phyloP scores from a whole-genome alignment of 495 filamentous ascomycete genomes.

The Tuber microsphaerosporum region DNA sequence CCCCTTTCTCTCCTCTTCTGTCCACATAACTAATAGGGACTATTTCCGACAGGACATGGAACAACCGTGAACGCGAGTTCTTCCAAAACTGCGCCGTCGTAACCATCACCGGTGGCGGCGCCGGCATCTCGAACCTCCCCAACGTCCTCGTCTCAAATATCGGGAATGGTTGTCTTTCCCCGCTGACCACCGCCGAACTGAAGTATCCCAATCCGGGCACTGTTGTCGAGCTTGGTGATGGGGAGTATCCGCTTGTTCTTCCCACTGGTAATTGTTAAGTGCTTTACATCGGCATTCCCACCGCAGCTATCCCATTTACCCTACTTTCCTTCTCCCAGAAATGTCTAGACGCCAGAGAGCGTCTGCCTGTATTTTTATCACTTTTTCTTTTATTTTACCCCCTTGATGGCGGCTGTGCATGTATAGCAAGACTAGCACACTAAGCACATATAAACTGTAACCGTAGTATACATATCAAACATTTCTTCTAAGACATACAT shows the following conservation, averaged over 20 bases:
- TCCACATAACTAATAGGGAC: not conserved
- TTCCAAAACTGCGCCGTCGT: constrained; percentile 62
- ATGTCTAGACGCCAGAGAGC: not conserved
- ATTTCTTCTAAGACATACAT: not conserved
- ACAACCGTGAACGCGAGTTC: constrained; percentile 60
- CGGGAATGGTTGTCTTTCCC: constrained; percentile 49
- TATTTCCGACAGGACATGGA: constrained; percentile 41
- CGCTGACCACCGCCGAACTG: constrained; percentile 50
- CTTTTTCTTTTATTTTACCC: not conserved
- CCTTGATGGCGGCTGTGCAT: not conserved
- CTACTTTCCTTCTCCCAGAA: not conserved
- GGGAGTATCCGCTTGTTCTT: constrained; percentile 1
- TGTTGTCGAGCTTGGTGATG: constrained; percentile 45
- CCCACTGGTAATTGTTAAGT: not conserved
- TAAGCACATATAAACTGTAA: not conserved
- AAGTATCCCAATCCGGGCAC: constrained; percentile 67
- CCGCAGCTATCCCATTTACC: not conserved
- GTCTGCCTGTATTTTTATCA: not conserved
- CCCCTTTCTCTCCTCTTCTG: not conserved
- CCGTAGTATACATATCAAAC: not conserved
- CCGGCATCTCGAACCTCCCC: constrained; percentile 51
- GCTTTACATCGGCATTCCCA: not conserved
- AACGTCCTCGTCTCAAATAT: constrained; percentile 57
- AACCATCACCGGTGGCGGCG: constrained; percentile 46
- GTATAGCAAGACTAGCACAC: not conserved